Percentiles rank a stretch among this genome's conserved stretches.
phyloP scores from a whole-genome alignment of 208 protist species.

The Leishmania major region DNA sequence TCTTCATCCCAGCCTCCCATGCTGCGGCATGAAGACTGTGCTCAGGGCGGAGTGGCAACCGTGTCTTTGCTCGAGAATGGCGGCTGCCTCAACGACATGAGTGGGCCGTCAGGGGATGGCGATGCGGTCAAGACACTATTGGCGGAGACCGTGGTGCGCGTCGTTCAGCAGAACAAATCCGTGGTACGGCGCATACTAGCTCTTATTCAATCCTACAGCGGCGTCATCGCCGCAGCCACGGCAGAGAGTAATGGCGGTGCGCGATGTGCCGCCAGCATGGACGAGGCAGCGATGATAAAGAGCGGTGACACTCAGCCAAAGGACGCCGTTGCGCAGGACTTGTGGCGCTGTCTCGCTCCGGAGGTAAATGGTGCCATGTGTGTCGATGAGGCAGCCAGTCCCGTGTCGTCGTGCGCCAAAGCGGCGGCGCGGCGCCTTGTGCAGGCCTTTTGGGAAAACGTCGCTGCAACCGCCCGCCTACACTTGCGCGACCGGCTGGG shows the following conservation, averaged over 20 bases:
- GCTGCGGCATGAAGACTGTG: background rate
- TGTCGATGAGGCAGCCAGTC: background rate
- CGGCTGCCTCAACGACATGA: background rate
- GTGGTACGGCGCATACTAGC: slow-evolving; percentile 32
- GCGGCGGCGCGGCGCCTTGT: slow-evolving; percentile 10
- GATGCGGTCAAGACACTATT: background rate
- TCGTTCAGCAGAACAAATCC: slow-evolving; percentile 29
- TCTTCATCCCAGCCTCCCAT: background rate
- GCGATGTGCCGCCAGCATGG: background rate
- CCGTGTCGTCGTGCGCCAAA: background rate
- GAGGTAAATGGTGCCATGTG: too few species aligned
- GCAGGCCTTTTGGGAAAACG: slow-evolving; percentile 21
- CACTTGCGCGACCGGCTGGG: background rate
- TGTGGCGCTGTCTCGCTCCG: slow-evolving; percentile 23
- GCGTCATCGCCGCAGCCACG: background rate
- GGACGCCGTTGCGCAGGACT: background rate
- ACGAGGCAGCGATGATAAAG: background rate
- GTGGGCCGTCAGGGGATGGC: background rate
- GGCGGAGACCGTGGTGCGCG: slow-evolving; percentile 16
- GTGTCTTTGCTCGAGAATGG: background rate
- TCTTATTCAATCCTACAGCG: slow-evolving; percentile 25
- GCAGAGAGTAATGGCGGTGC: background rate
- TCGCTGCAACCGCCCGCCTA: slow-evolving; percentile 10
- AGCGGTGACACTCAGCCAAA: background rate
- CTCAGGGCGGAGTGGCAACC: background rate